Conservation (phyloP, 1,284 basidiomycete genomes). For the Papiliotrema nemorosa region DNA sequence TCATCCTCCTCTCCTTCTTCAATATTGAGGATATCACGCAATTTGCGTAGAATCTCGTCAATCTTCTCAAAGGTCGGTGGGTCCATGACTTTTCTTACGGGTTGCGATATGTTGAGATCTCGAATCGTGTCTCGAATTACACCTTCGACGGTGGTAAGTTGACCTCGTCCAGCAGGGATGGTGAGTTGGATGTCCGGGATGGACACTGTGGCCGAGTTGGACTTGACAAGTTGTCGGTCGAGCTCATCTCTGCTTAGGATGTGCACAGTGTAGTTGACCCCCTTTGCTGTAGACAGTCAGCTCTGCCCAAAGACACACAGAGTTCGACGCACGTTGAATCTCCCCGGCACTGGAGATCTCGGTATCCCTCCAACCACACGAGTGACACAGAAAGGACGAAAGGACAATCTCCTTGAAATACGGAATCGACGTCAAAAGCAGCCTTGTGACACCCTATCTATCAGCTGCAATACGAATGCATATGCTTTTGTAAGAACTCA, state of each 20-base stretch:
- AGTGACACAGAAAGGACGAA: slow-evolving; percentile 92
- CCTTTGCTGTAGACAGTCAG: slow-evolving; percentile 46
- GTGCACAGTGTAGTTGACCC: slow-evolving; percentile 71
- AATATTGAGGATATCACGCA: slow-evolving; percentile 68
- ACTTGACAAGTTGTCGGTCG: slow-evolving; percentile 91
- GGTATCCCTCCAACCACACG: slow-evolving; percentile 82
- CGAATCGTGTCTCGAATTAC: slow-evolving; percentile 78
- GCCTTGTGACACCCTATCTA: slow-evolving; percentile 75
- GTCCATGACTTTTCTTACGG: slow-evolving; percentile 78
- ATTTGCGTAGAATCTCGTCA: slow-evolving; percentile 64
- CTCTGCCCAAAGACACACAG: background rate
- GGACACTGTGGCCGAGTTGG: slow-evolving; percentile 71
- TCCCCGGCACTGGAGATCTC: slow-evolving; percentile 89
- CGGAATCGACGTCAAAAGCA: slow-evolving; percentile 92
- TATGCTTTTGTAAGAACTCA: slow-evolving; percentile 44
- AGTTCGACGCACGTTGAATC: slow-evolving; percentile 68
- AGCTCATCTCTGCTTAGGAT: slow-evolving; percentile 74
- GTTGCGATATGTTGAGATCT: slow-evolving; percentile 82
- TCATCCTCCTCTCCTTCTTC: slow-evolving; percentile 59
- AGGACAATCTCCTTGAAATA: slow-evolving; percentile 95
- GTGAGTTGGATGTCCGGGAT: slow-evolving; percentile 90
- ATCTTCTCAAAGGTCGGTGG: slow-evolving; percentile 75
- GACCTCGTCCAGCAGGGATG: slow-evolving; percentile 81
- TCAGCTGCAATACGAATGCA: background rate
- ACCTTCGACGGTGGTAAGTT: slow-evolving; percentile 94